Base-by-base conservation (phyloP, 148 eudicot species). In the Heliamphora exappendiculata region DNA sequence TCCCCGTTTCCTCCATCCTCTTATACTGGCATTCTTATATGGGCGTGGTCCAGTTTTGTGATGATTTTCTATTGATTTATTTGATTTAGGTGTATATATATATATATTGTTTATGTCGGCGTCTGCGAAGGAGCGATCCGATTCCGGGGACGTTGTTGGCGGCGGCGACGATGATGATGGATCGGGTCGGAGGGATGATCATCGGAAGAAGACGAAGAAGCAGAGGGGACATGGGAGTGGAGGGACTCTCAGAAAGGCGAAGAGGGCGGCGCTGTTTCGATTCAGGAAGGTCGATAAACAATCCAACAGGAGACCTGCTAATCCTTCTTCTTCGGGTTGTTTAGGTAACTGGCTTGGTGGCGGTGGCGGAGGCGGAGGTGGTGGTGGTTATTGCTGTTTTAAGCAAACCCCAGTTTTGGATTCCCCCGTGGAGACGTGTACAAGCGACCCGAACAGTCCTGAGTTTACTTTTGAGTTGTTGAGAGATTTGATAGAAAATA, bases 401-500 rank as follows among this genome's bases (percentile, higher is more conserved):
- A 85, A 85, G 75, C 77, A 77, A 20, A 85, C 85, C 64, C 66
- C 75, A 70, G 81, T 78, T 58, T 28, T 79, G 83, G 91, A 83
- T 60, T 71, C 75, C 5, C 58, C 80, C 29, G 80, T 58, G 81
- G 86, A 75, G 79, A 80, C 79, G 34, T 73, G 77, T 10, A 74
- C 75, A n/a, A 79, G 74, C 76, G 83, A 86, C 36, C 82, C 83
- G 12, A 83, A 87, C 74, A 83, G 86, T 20, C 49, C 84, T 0
- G 81, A 50, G 75, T 79, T 77, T 29, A 68, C 58, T 77, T 80
- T 42, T 78, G 89, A 76, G 45, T 77, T 72, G 81, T 55, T 87
- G 73, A 89, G 87, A 78, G 76, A 64, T 78, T 78, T 92, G 83
- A 89, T 92, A 73, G 97, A 92, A 81, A 89, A 85, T 31, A 92